Conservation (phyloP, 1,139 yeast genomes). For the Pneumocystis carinii region DNA sequence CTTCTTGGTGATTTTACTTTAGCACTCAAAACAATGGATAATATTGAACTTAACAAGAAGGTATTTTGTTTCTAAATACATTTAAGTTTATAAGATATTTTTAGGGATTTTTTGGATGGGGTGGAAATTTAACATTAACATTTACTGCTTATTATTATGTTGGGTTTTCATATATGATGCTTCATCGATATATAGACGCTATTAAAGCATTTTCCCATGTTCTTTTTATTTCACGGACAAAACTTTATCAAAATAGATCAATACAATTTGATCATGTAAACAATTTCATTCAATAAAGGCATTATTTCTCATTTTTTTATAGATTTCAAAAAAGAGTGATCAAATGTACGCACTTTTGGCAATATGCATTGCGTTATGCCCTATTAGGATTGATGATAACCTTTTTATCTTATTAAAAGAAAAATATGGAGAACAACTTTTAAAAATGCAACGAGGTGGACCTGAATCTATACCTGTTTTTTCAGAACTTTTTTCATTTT, state of each 20-base stretch:
- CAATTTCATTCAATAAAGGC: neutral
- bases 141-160: conserved; percentile 26
- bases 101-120: neutral
- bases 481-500: conserved; percentile 33
- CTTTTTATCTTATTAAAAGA: conserved; percentile 32
- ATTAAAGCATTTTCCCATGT: conserved; percentile 35
- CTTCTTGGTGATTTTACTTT: conserved; percentile 35
- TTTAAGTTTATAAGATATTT: neutral
- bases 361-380: conserved; percentile 32
- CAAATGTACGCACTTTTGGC: conserved; percentile 38
- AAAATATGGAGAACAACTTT: conserved; percentile 33
- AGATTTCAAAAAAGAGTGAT: conserved; percentile 30
- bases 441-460: conserved; percentile 31
- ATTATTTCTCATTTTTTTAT: neutral
- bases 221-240: conserved; percentile 33
- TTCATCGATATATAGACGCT: conserved; percentile 36
- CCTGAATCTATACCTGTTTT: conserved; percentile 29
- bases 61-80: conserved; percentile 34
- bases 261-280: conserved; percentile 33
- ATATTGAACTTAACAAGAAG: conserved; percentile 33
- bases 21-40: conserved; percentile 35
- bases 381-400: conserved; percentile 31
- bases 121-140: neutral
- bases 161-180: conserved; percentile 37
- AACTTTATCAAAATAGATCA: conserved; percentile 28